Evolutionary conservation across 2,329 filamentous ascomycete species (phyloP).

Genomic region (Aspergillus costaricaensis): DNA sequence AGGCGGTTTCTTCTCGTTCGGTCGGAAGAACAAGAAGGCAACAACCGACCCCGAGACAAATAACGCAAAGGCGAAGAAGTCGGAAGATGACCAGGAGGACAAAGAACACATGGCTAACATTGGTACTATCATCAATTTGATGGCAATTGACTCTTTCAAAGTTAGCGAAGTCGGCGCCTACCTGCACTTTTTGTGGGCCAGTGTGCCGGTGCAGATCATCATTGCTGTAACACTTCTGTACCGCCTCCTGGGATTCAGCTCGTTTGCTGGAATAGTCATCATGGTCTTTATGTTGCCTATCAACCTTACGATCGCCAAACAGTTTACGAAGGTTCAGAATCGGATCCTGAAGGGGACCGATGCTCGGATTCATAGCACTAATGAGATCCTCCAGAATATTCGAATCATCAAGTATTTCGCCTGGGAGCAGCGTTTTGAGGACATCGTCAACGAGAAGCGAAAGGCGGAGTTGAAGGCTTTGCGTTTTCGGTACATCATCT

Average conservation of each 20-base stretch:
- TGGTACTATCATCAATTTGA: constrained; percentile 98
- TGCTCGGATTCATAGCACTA: constrained; percentile 92
- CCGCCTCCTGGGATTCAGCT: constrained; percentile 85
- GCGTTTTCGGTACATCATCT: constrained; percentile 81
- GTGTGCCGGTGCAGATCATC: constrained; percentile 82
- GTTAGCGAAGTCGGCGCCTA: constrained; percentile 94
- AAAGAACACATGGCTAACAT: constrained; percentile 78
- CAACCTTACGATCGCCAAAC: constrained; percentile 84
- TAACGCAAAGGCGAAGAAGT: constrained; percentile 22
- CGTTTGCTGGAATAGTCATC: constrained; percentile 86
- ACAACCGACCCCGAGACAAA: constrained; percentile 25
- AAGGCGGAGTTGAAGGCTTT: constrained; percentile 74
- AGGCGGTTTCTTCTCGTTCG: constrained; percentile 56
- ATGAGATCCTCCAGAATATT: constrained; percentile 96
- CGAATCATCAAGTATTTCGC: constrained; percentile 99
- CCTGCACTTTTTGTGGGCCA: constrained; percentile 91
- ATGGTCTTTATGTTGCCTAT: constrained; percentile 87
- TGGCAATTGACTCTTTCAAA: constrained; percentile 99
- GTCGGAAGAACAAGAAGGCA: constrained; percentile 56
- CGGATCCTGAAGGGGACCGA: constrained; percentile 90
- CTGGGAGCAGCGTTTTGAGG: constrained; percentile 90
- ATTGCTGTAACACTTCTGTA: constrained; percentile 83
- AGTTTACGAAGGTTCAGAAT: constrained; percentile 84
- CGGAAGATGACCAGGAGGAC: constrained; percentile 28
- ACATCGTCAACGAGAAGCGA: constrained; percentile 86